phyloP scores from a whole-genome alignment of 2,329 filamentous ascomycete genomes.

The Claviceps digitariae region DNA sequence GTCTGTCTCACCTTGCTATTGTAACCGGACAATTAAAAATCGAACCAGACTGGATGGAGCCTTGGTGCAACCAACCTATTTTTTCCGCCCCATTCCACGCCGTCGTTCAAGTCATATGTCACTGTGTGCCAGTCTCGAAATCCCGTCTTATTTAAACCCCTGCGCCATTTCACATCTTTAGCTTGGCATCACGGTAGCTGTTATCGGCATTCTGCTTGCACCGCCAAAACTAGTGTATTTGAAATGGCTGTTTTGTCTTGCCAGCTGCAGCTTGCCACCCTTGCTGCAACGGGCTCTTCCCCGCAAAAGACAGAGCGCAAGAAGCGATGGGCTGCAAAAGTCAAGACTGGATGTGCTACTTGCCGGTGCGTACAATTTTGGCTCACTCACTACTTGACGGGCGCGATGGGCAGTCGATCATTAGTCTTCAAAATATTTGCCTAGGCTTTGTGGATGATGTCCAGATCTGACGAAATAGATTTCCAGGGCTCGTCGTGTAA shows the following conservation, averaged over 20 bases:
- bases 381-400: background rate
- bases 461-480: background rate
- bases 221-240: background rate
- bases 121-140: background rate
- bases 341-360: conserved; percentile 6
- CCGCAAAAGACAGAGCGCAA: background rate
- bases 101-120: background rate
- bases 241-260: background rate
- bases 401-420: background rate
- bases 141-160: background rate
- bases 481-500: conserved; percentile 3
- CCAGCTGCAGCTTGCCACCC: background rate
- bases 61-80: background rate
- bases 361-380: conserved; percentile 2
- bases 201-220: background rate
- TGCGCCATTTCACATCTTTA: background rate
- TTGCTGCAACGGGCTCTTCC: background rate
- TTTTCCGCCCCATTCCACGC: background rate
- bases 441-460: background rate
- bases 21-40: background rate
- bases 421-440: background rate
- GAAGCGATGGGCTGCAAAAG: conserved; percentile 4
- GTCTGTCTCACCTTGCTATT: background rate
- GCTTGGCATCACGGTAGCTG: background rate
- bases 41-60: background rate